phyloP scores from a whole-genome alignment of 2,329 filamentous ascomycete species.

The Aspergillus ochraceus region DNA sequence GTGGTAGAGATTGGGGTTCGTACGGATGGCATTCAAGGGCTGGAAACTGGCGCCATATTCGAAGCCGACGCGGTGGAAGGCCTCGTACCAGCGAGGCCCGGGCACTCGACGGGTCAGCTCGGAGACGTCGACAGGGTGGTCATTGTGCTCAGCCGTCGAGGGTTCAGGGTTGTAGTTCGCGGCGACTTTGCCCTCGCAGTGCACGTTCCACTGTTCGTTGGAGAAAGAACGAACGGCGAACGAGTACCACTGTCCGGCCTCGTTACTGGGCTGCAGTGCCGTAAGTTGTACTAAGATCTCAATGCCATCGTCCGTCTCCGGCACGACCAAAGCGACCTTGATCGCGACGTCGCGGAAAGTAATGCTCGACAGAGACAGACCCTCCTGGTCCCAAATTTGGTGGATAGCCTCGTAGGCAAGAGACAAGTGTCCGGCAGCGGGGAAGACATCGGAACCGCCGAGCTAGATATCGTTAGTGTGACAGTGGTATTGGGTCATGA shows the following conservation, averaged over 20 bases:
- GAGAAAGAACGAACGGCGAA: conserved; percentile 2
- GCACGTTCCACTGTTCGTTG: neutral
- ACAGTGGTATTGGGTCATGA: too few species aligned
- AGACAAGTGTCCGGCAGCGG: conserved; percentile 28
- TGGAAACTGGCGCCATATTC: conserved; percentile 16
- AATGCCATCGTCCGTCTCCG: conserved; percentile 9
- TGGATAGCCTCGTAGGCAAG: conserved; percentile 29
- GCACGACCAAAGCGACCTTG: conserved; percentile 20
- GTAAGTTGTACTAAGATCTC: conserved; percentile 8
- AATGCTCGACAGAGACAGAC: neutral
- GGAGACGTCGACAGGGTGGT: neutral
- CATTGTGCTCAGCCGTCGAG: neutral
- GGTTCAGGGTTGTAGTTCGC: too few species aligned
- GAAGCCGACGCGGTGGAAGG: conserved; percentile 8
- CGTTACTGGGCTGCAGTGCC: neutral
- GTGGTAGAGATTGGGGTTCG: neutral
- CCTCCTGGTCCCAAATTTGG: conserved; percentile 7
- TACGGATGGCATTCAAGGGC: neutral
- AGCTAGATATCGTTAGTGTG: conserved; percentile 23
- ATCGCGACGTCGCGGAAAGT: conserved; percentile 22
- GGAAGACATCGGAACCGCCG: conserved; percentile 23
- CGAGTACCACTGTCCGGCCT: neutral
- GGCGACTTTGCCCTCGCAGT: neutral
- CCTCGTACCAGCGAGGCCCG: conserved; percentile 10
- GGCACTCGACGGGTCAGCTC: neutral